Evolutionary conservation across 176 grass and related monocot species (phyloP).

Genomic region (Eragrostis nindensis): DNA sequence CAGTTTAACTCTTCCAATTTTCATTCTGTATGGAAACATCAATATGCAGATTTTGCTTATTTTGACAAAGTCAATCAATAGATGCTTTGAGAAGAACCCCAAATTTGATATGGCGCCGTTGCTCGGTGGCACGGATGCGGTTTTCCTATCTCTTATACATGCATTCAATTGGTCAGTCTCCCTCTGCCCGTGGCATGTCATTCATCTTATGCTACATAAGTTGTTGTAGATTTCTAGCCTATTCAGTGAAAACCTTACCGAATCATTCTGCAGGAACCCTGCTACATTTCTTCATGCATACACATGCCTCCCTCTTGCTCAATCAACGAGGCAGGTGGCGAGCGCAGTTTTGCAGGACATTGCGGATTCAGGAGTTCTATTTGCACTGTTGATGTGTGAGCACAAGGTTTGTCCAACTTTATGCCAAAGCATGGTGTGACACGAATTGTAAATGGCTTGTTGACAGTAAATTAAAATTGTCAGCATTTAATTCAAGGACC

Average conservation of each 20-base stretch:
- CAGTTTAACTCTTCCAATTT: not conserved
- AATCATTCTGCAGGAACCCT: conserved; percentile 73
- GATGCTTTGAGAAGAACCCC: conserved; percentile 97
- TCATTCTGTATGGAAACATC: conserved; percentile 26
- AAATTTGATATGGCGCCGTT: conserved; percentile 97
- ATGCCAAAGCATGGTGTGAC: not conserved
- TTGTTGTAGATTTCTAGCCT: conserved; percentile 18
- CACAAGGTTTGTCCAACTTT: conserved; percentile 73
- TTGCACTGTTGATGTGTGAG: conserved; percentile 94
- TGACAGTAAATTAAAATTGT: not conserved
- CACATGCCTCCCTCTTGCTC: conserved; percentile 85
- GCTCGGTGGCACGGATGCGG: conserved; percentile 85
- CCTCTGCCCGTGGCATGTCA: conserved; percentile 39
- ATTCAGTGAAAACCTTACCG: not conserved
- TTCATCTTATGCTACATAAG: conserved; percentile 18
- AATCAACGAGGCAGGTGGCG: conserved; percentile 86
- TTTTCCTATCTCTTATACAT: conserved; percentile 93
- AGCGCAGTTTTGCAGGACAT: conserved; percentile 88
- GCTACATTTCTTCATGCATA: conserved; percentile 99
- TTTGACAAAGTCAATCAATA: conserved; percentile 91
- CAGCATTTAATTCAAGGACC: not conserved
- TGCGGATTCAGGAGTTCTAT: conserved; percentile 93
- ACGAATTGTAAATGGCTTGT: not conserved
- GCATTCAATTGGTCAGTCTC: conserved; percentile 83
- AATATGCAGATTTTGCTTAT: conserved; percentile 89